Base-by-base conservation (phyloP, 805 yeast genomes). In the Candida peoriensis region DNA sequence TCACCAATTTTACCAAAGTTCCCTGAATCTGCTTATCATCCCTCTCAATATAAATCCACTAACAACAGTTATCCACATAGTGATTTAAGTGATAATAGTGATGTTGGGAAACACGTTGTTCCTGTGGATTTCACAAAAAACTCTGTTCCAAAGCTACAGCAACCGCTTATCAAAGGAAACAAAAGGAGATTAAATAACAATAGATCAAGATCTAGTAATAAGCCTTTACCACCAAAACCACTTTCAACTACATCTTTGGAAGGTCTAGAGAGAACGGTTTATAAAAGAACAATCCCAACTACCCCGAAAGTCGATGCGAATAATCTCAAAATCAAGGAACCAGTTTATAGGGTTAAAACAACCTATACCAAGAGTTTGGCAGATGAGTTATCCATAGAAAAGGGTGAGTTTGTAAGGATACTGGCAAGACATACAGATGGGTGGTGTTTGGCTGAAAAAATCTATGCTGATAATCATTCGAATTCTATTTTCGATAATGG, bases 401-500 rank as follows among this genome's bases (percentile, higher is more conserved):
- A 30, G 3, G 66, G 65, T 3, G 70, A 63, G 21, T 46, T 26
- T 35, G 58, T 60, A 8, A 52, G 50, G 39, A 46, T 64, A 1
- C 37, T 64, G 7, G 66, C 68, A 2, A 54, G 57, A 13, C 71
- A 66, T 44, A 60, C 67, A 2, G 71, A 66, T 42, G 69, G 70
- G 4, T 66, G 71, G 71, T 65, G 68, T 37, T 42, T 66, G 10
- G 67, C 55, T 3, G 69, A 64, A 34, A 63, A 58, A 33, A 57
- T 61, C 35, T 39, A 45, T 12, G 15, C 14, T 11, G 37, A 40
- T 15, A 67, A 64, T 0, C 33, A 25, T 3, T n/a, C n/a, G n/a
- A n/a, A n/a, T n/a, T 18, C n/a, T 2, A 31, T 43, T 4, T 8
- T 42, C 3, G 40, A 6, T 4, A 36, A 24, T 17, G 33, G 21